Percentiles rank a stretch among this genome's conserved stretches.
Evolutionary conservation across 331 rosid genomes (phyloP).

Genomic region (Ulmus americana): DNA sequence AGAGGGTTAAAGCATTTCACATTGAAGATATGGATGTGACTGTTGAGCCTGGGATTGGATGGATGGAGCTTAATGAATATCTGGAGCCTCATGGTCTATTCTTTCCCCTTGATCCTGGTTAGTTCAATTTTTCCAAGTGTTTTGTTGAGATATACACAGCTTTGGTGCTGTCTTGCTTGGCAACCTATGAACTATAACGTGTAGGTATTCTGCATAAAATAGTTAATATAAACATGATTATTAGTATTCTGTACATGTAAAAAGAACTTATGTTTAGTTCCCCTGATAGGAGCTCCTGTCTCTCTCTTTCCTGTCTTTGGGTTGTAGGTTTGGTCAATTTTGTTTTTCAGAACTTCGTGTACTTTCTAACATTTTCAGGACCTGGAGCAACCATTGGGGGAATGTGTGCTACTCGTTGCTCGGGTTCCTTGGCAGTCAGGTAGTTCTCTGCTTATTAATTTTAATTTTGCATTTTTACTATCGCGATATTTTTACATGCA

Average conservation of each 20-base stretch:
- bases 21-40: conserved; percentile 86
- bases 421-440: conserved; percentile 97
- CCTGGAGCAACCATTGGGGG: conserved; percentile 99
- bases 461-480: not conserved
- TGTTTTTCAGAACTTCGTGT: conserved; percentile 11
- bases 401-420: conserved; percentile 99
- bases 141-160: not conserved
- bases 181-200: no score
- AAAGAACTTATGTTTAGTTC: not conserved
- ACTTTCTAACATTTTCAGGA: conserved; percentile 43
- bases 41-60: conserved; percentile 98
- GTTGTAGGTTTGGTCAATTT: not conserved
- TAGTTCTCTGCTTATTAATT: conserved; percentile 26
- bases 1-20: conserved; percentile 77
- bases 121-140: conserved; percentile 17
- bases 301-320: no score
- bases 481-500: not conserved
- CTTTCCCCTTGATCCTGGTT: conserved; percentile 99
- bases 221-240: no score
- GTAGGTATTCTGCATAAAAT: no score
- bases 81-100: conserved; percentile 89
- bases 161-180: no score
- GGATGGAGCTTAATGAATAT: conserved; percentile 97
- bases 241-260: not conserved
- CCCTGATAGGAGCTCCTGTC: not conserved